These are phyloP conservation scores for Panellus pusillus DNA, from an alignment of 768 basidiomycete genomes.

Conservation along the genomic window DNA sequence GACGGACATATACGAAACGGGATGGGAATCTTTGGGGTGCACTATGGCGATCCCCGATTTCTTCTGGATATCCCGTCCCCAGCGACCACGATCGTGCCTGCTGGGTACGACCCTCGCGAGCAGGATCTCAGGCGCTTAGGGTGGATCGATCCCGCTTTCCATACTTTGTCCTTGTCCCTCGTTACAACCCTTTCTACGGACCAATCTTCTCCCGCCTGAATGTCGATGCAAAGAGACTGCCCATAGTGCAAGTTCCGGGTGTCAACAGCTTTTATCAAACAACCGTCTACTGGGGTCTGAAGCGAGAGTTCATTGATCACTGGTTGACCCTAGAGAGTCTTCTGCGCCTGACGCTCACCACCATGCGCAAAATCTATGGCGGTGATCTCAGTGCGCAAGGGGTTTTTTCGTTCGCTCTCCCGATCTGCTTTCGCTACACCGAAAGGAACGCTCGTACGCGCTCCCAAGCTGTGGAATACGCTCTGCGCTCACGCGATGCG, in stretches of 20 bases:
- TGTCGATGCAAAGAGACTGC: conserved; percentile 4
- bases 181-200: conserved; percentile 11
- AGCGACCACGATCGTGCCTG: conserved; percentile 6
- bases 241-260: background rate
- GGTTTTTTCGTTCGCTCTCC: conserved; percentile 1
- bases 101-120: background rate
- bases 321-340: conserved; percentile 16
- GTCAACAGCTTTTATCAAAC: no score
- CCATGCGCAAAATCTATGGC: conserved; percentile 7
- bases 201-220: conserved; percentile 14
- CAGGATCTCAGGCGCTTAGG: conserved; percentile 11
- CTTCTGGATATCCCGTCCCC: conserved; percentile 11
- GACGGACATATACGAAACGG: conserved; percentile 10
- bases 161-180: conserved; percentile 14
- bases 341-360: conserved; percentile 9
- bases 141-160: conserved; percentile 12
- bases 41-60: conserved; percentile 13
- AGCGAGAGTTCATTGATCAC: conserved; percentile 6
- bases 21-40: conserved; percentile 17
- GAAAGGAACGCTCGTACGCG: conserved; percentile 5
- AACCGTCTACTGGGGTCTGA: conserved; percentile 10
- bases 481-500: conserved; percentile 14
- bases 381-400: conserved; percentile 5
- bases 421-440: conserved; percentile 12
- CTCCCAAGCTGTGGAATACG: conserved; percentile 1